Evolutionary conservation across 169 alveolate genomes (phyloP).

Genomic region (Plasmodium gonderi): DNA sequence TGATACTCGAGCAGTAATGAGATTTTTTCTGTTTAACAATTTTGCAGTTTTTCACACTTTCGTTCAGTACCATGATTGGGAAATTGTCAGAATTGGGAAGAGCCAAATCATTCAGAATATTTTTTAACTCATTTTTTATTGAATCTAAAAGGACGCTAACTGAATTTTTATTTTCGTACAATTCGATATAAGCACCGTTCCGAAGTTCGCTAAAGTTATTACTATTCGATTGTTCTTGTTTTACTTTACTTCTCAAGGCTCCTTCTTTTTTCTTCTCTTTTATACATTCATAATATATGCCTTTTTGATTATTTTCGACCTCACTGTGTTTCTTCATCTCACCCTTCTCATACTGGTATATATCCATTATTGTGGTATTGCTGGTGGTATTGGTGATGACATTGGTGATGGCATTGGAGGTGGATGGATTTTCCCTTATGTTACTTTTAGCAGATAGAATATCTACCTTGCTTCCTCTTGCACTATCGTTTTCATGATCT

Average conservation of each 20-base stretch:
- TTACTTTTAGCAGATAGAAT: too few species aligned
- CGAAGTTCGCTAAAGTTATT: too few species aligned
- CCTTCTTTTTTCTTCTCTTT: too few species aligned
- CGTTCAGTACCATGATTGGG: slow-evolving; percentile 72
- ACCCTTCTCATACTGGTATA: neutral
- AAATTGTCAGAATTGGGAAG: slow-evolving; percentile 55
- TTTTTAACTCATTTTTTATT: slow-evolving; percentile 31
- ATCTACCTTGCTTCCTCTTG: neutral
- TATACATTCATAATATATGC: too few species aligned
- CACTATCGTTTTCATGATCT: neutral
- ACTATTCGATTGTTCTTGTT: neutral
- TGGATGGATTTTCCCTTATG: too few species aligned
- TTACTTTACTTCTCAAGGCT: neutral
- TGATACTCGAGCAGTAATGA: slow-evolving; percentile 13
- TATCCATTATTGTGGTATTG: neutral
- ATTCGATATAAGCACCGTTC: neutral
- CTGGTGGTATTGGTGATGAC: too few species aligned
- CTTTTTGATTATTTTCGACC: too few species aligned
- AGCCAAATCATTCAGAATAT: slow-evolving; percentile 54
- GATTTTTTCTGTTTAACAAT: slow-evolving; percentile 45
- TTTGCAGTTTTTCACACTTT: slow-evolving; percentile 52
- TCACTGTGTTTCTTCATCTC: neutral
- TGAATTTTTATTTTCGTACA: slow-evolving; percentile 23
- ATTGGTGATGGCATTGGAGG: too few species aligned
- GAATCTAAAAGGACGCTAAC: slow-evolving; percentile 31